Base-by-base conservation (phyloP, 148 eudicot species). In the Suaeda aralocaspica region DNA sequence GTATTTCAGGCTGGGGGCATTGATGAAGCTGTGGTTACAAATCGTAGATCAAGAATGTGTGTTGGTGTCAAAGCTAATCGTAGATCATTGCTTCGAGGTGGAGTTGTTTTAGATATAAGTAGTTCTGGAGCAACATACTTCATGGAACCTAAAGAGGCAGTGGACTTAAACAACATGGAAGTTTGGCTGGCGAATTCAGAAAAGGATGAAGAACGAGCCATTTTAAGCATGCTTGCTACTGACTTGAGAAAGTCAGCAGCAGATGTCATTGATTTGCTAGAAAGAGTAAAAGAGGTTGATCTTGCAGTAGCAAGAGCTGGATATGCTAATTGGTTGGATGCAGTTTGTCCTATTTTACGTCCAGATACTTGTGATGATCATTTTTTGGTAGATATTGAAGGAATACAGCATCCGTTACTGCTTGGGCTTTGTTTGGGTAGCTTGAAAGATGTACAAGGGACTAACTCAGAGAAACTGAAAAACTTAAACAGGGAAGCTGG, bases 31-130 rank as follows among this genome's bases (percentile, higher is more conserved):
- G 41, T 93, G 68, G 83, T 93, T 46, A 93, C 98, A 18, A 86
- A 77, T 56, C 96, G 98, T 34, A 84, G 98, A 71, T 93, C 97
- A 59, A 88, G 98, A 61, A 87, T 93, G 98, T 93, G 98, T 81
- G 88, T 93, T 74, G 97, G 84, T 67, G 74, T 93, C 67, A 87
- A 87, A 79, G 82, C 91, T 57, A 83, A 92, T 13, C 97, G 77
- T 62, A 85, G 82, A 80, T 81, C 85, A 28, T 84, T 93, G 77
- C 88, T 93, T 75, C 91, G 82, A 18, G 83, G 68, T 69, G 95
- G 92, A 56, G 79, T 93, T 39, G 80, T 91, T 81, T 77, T 93
- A 66, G 79, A 87, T 76, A 68, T 71, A 41, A 93, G 98, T 86
- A 74, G 87, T 77, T 90, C 96, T 75, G 97, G 98, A 62, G 88